Conservation (phyloP, 257 asterid genomes). For the Ehretia macrophylla region DNA sequence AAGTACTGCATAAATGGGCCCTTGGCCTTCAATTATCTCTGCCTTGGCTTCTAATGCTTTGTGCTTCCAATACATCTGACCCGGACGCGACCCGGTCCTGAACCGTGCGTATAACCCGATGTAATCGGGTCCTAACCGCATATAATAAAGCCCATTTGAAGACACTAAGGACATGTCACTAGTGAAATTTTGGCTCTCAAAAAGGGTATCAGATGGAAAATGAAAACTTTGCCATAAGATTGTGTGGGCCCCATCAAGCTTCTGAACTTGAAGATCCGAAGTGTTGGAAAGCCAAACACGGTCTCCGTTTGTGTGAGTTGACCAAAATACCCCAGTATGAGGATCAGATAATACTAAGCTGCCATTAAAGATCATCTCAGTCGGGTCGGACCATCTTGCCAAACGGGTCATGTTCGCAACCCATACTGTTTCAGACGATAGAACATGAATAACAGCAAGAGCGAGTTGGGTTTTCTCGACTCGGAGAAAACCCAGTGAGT, state of each 20-base stretch:
- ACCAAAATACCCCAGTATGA: slow-evolving; percentile 67
- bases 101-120: slow-evolving; percentile 54
- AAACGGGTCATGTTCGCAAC: slow-evolving; percentile 37
- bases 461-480: slow-evolving; percentile 34
- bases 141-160: slow-evolving; percentile 66
- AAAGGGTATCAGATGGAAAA: slow-evolving; percentile 81
- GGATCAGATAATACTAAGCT: slow-evolving; percentile 62
- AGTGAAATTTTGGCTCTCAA: slow-evolving; percentile 74
- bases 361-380: slow-evolving; percentile 64
- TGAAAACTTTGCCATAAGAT: slow-evolving; percentile 72
- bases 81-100: slow-evolving; percentile 29
- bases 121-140: slow-evolving; percentile 65
- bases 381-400: slow-evolving; percentile 51
- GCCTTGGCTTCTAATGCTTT: slow-evolving; percentile 77
- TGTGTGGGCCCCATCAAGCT: slow-evolving; percentile 8
- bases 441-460: slow-evolving; percentile 60
- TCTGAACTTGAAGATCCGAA: slow-evolving; percentile 56
- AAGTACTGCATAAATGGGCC: slow-evolving; percentile 55
- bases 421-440: slow-evolving; percentile 65
- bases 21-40: slow-evolving; percentile 37
- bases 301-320: slow-evolving; percentile 55
- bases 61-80: slow-evolving; percentile 58
- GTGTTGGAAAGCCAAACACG: slow-evolving; percentile 66
- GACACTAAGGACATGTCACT: slow-evolving; percentile 55
- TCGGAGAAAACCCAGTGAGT: slow-evolving; percentile 78